Percentiles rank a stretch among this genome's conserved stretches.
phyloP scores from a whole-genome alignment of 805 yeast genomes.

The Blastobotrys attinorum region DNA sequence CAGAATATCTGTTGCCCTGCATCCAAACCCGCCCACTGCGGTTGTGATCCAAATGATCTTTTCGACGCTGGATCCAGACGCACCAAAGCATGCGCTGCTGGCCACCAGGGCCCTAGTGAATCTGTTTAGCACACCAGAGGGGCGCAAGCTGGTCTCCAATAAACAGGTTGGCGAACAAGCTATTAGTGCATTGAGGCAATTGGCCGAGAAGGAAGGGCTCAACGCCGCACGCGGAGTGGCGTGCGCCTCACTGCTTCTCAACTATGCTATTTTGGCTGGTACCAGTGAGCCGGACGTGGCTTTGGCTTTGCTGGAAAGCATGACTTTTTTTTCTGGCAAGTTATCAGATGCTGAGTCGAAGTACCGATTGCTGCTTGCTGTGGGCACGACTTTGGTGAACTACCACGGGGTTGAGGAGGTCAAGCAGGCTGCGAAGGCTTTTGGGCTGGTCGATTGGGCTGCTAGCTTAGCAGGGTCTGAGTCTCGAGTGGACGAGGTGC shows the following conservation, averaged over 20 bases:
- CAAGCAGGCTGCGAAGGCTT: conserved; percentile 5
- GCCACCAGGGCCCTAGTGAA: conserved; percentile 52
- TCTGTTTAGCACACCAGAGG: conserved; percentile 33
- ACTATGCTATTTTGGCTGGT: conserved; percentile 34
- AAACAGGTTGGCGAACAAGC: conserved; percentile 25
- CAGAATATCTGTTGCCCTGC: conserved; percentile 39
- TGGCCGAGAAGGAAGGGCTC: conserved; percentile 6
- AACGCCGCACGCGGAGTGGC: conserved; percentile 29
- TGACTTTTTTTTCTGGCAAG: conserved; percentile 27
- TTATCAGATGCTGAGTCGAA: conserved; percentile 52
- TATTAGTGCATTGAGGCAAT: conserved; percentile 16
- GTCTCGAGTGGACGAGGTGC: neutral
- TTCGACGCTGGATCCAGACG: conserved; percentile 22
- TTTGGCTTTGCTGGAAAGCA: conserved; percentile 21
- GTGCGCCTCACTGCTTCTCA: conserved; percentile 42
- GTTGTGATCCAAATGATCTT: conserved; percentile 20
- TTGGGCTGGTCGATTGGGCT: conserved; percentile 4
- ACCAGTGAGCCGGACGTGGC: conserved; percentile 24
- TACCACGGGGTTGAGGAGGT: conserved; percentile 8
- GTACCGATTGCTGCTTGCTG: conserved; percentile 54
- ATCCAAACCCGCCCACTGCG: conserved; percentile 33
- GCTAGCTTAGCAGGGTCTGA: neutral
- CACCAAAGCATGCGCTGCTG: conserved; percentile 41
- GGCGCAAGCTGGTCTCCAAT: conserved; percentile 18
- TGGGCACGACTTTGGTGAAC: conserved; percentile 46